These are phyloP conservation scores for Peniophora sp. DNA, from an alignment of 1,284 basidiomycete species.

Conservation along the genomic window DNA sequence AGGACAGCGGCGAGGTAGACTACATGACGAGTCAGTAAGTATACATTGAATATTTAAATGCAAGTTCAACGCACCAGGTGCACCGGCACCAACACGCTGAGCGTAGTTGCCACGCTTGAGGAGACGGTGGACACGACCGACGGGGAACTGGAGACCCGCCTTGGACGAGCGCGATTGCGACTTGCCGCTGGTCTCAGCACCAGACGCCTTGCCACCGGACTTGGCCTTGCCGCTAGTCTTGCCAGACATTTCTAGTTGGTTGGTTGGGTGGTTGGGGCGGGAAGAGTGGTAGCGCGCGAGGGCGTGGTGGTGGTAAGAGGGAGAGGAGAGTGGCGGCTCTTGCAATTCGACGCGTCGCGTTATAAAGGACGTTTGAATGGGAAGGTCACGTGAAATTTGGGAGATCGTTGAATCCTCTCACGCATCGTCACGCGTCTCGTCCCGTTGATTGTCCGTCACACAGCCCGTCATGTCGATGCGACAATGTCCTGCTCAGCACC, in stretches of 20 bases:
- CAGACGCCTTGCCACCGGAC: conserved; percentile 44
- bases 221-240: conserved; percentile 48
- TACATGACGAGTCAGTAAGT: conserved; percentile 16
- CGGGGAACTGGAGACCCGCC: conserved; percentile 79
- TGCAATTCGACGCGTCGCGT: too few species aligned
- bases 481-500: too few species aligned
- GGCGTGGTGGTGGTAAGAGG: conserved; percentile 1
- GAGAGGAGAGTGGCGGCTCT: background rate
- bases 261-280: conserved; percentile 7
- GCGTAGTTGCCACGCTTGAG: conserved; percentile 86
- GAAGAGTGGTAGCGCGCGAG: conserved; percentile 5
- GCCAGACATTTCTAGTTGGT: conserved; percentile 38
- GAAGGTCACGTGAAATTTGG: too few species aligned
- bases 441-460: too few species aligned
- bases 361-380: too few species aligned
- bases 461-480: too few species aligned
- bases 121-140: conserved; percentile 89
- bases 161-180: conserved; percentile 75
- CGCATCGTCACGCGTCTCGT: too few species aligned
- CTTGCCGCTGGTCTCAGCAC: conserved; percentile 31
- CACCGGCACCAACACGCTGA: conserved; percentile 71
- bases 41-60: background rate
- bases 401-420: too few species aligned
- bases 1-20: conserved; percentile 83
- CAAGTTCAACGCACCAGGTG: conserved; percentile 50